phyloP scores from a whole-genome alignment of 108 stramenopile species.

The Tribonema minus region DNA sequence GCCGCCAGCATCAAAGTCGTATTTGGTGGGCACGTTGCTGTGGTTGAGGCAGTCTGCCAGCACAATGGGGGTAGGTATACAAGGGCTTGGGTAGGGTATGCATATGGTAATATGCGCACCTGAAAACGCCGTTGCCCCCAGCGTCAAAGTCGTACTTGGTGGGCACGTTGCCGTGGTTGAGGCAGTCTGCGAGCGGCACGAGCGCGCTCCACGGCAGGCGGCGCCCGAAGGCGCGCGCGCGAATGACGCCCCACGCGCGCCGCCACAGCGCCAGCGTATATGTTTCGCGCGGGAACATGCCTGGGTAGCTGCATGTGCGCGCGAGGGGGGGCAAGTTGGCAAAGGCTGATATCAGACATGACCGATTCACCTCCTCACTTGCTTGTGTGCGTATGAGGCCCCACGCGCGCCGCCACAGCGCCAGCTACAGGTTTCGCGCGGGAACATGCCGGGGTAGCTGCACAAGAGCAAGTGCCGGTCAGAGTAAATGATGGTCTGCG shows the following conservation, averaged over 20 bases:
- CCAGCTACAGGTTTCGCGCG: constrained; percentile 37
- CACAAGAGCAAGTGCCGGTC: no score
- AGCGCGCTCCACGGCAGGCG: constrained; percentile 61
- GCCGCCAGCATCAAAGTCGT: constrained; percentile 43
- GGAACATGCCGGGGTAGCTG: no score
- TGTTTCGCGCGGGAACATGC: no score
- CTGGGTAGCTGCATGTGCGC: no score
- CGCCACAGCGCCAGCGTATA: constrained; percentile 53
- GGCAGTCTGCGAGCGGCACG: constrained; percentile 65
- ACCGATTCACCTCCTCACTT: no score
- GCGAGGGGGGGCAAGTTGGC: no score
- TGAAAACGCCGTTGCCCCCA: constrained; percentile 20
- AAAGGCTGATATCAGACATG: no score
- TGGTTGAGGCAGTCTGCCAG: constrained; percentile 68
- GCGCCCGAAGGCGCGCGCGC: constrained; percentile 63
- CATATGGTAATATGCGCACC: not conserved
- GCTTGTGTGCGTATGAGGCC: constrained; percentile 58
- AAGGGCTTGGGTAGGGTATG: no score
- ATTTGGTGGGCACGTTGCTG: constrained; percentile 54
- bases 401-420: constrained; percentile 58
- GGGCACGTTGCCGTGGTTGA: constrained; percentile 60
- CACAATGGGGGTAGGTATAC: no score
- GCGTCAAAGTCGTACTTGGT: constrained; percentile 55
- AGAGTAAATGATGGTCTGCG: no score
- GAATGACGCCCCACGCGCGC: constrained; percentile 59